Base-by-base conservation (phyloP, 2,329 filamentous ascomycete species). In the Ophiostoma sp. region DNA sequence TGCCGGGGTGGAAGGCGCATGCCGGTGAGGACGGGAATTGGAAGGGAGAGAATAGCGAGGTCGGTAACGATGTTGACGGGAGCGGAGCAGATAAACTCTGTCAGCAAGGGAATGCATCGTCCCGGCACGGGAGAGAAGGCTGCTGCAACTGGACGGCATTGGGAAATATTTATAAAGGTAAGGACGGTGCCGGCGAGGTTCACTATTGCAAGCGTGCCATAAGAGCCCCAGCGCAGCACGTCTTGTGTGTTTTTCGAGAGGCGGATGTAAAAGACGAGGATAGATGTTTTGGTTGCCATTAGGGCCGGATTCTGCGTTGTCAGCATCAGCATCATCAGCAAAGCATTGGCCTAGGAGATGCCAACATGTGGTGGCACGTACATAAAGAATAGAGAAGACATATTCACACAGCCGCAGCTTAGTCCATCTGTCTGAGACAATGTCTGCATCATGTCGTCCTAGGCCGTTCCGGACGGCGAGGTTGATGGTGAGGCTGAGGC, bases 41-140 rank as follows among this genome's bases (percentile, higher is more conserved):
- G 93, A 11, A 97, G 81, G 60, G 95, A 89, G 42, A 98, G 82
- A 66, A 97, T 92, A 60, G 91, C 91, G 68, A 97, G 81, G 75
- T 97, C 93, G 27, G 93, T 96, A 71, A 96, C 89, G 73, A 97
- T 91, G 78, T 97, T 97, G 75, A 97, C 86, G 0, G 94, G 93
- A 0, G 93, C 90, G 5, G 93, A 94, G 75, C 86, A 88, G 66
- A 88, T 86, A 74, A 88, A 88, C 70, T 87, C 84, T 72, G 85
- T 87, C 42, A 87, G 79, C 4, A 87, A 77, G 0, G 86, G 83
- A 66, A 88, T 83, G 72, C 86, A 88, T 27, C 78, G 76, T 4
- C 74, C 70, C 16, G 76, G 72, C 9, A 73, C 74, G 2, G 77
- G 72, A 69, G 81, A 78, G 80, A 91, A 96, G 12, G 87, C 89